A percentile compares a stretch with the other conserved stretches of the same genome.
These are phyloP conservation scores for Xylariomycetidae sp. DNA, from an alignment of 2,329 filamentous ascomycete species.

Conservation along the genomic window DNA sequence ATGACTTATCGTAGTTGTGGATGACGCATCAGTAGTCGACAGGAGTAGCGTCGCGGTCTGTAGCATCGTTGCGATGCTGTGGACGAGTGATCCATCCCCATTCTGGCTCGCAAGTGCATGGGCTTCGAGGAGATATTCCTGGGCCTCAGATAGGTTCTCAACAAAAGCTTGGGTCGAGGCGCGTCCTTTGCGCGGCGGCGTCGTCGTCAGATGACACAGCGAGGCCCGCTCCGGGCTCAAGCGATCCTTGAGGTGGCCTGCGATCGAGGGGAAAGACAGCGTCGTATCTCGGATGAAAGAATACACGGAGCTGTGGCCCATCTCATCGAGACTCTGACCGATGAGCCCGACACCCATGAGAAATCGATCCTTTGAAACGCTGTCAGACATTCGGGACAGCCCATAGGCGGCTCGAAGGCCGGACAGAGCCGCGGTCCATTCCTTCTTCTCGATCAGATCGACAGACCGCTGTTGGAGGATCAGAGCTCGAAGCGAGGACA, in stretches of 20 bases:
- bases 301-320: slow-evolving; percentile 77
- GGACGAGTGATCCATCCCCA: slow-evolving; percentile 55
- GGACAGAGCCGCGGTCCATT: slow-evolving; percentile 54
- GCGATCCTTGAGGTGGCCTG: slow-evolving; percentile 35
- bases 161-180: slow-evolving; percentile 44
- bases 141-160: slow-evolving; percentile 58
- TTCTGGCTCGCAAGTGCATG: slow-evolving; percentile 52
- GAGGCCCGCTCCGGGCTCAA: slow-evolving; percentile 31
- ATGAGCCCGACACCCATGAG: slow-evolving; percentile 64
- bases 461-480: slow-evolving; percentile 40
- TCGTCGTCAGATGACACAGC: slow-evolving; percentile 26
- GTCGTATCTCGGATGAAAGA: slow-evolving; percentile 91
- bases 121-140: slow-evolving; percentile 60
- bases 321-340: slow-evolving; percentile 64
- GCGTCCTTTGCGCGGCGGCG: slow-evolving; percentile 18
- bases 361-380: slow-evolving; percentile 47
- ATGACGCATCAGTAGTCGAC: slow-evolving; percentile 54
- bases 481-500: slow-evolving; percentile 33
- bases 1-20: slow-evolving; percentile 41
- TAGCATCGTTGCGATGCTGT: slow-evolving; percentile 58
- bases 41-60: slow-evolving; percentile 63
- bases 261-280: slow-evolving; percentile 74
- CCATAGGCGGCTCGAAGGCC: slow-evolving; percentile 48
- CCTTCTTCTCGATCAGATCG: slow-evolving; percentile 42
- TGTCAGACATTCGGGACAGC: slow-evolving; percentile 37